These are phyloP conservation scores for Aspergillus calidoustus DNA, from an alignment of 2,329 filamentous ascomycete species.

Conservation along the genomic window DNA sequence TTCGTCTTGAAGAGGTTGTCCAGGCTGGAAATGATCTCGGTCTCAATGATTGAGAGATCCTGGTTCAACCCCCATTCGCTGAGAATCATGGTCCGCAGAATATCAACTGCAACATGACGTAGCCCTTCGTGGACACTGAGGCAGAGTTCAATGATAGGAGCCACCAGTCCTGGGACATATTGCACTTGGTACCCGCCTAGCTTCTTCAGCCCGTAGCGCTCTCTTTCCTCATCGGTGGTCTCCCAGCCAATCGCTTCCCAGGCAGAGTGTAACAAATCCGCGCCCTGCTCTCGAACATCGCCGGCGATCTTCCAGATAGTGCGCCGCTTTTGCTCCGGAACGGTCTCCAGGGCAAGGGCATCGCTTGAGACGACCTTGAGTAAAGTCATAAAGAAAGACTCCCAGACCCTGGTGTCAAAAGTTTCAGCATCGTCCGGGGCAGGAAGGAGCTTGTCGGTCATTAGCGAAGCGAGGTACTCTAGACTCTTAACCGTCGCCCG, in stretches of 20 bases:
- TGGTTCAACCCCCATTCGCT: conserved; percentile 97
- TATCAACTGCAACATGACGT: conserved; percentile 85
- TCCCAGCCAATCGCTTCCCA: conserved; percentile 99
- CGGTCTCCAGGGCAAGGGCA: conserved; percentile 88
- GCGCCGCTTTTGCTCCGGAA: conserved; percentile 92
- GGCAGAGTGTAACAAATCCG: conserved; percentile 78
- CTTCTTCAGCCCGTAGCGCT: conserved; percentile 76
- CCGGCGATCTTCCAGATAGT: conserved; percentile 99
- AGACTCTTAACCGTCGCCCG: conserved; percentile 85
- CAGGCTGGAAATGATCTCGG: conserved; percentile 93
- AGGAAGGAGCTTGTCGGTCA: conserved; percentile 84
- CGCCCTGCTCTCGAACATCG: conserved; percentile 89
- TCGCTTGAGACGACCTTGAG: conserved; percentile 88
- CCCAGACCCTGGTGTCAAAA: conserved; percentile 95
- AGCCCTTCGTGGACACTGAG: conserved; percentile 93
- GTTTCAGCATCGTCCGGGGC: conserved; percentile 87
- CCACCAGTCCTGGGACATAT: conserved; percentile 90
- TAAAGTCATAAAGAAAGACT: conserved; percentile 86
- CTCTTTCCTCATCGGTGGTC: conserved; percentile 76
- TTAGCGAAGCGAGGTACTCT: conserved; percentile 77
- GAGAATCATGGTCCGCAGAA: conserved; percentile 96
- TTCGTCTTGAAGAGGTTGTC: conserved; percentile 90
- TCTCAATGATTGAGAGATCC: conserved; percentile 87
- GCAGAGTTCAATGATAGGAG: conserved; percentile 90
- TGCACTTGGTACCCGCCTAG: conserved; percentile 98